These are phyloP conservation scores for Tylopilus balloui DNA, from an alignment of 768 basidiomycete genomes.

Conservation along the genomic window DNA sequence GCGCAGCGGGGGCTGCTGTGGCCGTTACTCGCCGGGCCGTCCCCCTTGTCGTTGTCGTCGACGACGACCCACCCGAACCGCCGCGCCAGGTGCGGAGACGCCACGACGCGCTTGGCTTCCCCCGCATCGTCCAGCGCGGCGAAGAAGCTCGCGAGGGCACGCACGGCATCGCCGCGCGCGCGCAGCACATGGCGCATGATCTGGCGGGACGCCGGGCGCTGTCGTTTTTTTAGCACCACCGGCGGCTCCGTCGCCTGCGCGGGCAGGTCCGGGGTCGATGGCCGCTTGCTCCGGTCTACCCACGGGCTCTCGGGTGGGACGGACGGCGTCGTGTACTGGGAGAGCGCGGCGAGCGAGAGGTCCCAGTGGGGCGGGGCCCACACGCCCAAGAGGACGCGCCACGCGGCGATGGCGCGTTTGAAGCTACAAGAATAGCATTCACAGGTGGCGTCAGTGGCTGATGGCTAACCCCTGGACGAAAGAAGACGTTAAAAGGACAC, in stretches of 20 bases:
- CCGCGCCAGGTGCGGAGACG: conserved; percentile 46
- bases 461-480: conserved; percentile 11
- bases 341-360: conserved; percentile 65
- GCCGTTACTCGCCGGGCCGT: no score
- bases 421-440: conserved; percentile 42
- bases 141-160: conserved; percentile 69
- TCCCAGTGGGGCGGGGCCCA: conserved; percentile 89
- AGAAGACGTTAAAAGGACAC: conserved; percentile 11
- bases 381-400: conserved; percentile 93
- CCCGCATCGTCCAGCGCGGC: conserved; percentile 52
- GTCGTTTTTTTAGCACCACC: conserved; percentile 29
- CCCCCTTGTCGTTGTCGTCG: no score
- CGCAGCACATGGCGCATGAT: conserved; percentile 87
- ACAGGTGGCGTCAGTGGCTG: conserved; percentile 20
- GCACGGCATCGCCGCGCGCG: conserved; percentile 78
- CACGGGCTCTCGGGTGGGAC: conserved; percentile 68
- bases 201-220: conserved; percentile 68
- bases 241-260: conserved; percentile 37
- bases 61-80: conserved; percentile 38
- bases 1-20: no score
- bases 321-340: conserved; percentile 64
- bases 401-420: conserved; percentile 87
- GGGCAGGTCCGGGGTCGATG: conserved; percentile 23
- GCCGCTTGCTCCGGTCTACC: conserved; percentile 50
- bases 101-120: conserved; percentile 44